Percentiles rank a stretch among this genome's conserved stretches.
Evolutionary conservation across 2,329 filamentous ascomycete genomes (phyloP).

Genomic region (Blastomyces gilchristii): DNA sequence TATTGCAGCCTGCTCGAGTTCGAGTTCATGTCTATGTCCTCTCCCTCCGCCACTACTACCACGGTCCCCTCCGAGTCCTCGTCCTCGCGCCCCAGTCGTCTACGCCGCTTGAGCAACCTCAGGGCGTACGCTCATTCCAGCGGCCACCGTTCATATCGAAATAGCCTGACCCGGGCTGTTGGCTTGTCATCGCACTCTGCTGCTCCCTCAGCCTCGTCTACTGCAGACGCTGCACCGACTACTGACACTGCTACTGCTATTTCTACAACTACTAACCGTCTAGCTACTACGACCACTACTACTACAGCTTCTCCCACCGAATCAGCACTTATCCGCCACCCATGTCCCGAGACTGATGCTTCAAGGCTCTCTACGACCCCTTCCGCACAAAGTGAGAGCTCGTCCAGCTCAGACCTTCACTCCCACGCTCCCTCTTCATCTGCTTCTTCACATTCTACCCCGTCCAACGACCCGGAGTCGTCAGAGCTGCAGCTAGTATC

Average conservation of each 20-base stretch:
- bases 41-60: conserved; percentile 1
- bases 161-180: conserved; percentile 30
- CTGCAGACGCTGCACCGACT: conserved; percentile 6
- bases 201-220: conserved; percentile 3
- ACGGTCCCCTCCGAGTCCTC: conserved; percentile 5
- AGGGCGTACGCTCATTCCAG: conserved; percentile 29
- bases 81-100: conserved; percentile 24
- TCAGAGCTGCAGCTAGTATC: background rate
- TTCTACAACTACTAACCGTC: conserved; percentile 20
- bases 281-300: conserved; percentile 8
- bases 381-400: conserved; percentile 14
- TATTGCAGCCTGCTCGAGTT: background rate
- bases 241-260: conserved; percentile 6
- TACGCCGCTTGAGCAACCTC: conserved; percentile 34
- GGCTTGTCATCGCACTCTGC: conserved; percentile 26
- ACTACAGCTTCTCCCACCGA: conserved; percentile 9
- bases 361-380: conserved; percentile 13
- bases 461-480: conserved; percentile 21
- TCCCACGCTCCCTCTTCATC: conserved; percentile 17
- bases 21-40: conserved; percentile 6
- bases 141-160: conserved; percentile 25
- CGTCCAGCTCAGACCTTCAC: conserved; percentile 17
- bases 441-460: conserved; percentile 24
- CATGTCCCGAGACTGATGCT: conserved; percentile 24
- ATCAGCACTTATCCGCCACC: conserved; percentile 15